Evolutionary conservation across 768 basidiomycete species (phyloP).

Genomic region (Suillus discolor): DNA sequence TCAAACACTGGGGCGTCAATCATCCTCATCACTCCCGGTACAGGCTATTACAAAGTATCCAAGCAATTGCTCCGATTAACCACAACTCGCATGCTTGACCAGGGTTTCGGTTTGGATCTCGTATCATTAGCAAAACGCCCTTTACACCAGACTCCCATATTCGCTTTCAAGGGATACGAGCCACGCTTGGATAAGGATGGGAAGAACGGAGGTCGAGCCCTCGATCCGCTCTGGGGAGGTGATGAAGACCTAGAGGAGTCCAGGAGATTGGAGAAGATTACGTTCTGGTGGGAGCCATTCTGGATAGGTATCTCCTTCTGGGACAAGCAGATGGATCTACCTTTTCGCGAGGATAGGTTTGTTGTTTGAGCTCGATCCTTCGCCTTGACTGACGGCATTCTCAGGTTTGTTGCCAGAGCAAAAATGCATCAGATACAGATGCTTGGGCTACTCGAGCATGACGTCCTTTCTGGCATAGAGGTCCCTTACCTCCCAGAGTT

Average conservation of each 20-base stretch:
- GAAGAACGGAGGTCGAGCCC: constrained; percentile 47
- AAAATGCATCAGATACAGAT: constrained; percentile 98
- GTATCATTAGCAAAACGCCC: constrained; percentile 90
- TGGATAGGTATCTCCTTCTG: constrained; percentile 83
- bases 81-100: constrained; percentile 90
- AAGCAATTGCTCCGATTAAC: constrained; percentile 90
- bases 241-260: constrained; percentile 47
- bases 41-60: constrained; percentile 90
- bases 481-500: constrained; percentile 72
- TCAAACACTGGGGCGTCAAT: constrained; percentile 85
- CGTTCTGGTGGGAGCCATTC: constrained; percentile 91
- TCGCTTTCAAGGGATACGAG: constrained; percentile 79
- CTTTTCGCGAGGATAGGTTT: constrained; percentile 78
- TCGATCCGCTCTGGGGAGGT: constrained; percentile 79
- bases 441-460: constrained; percentile 90
- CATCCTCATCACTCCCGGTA: constrained; percentile 89
- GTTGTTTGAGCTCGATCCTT: constrained; percentile 7
- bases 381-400: constrained; percentile 5
- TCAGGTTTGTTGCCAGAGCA: constrained; percentile 89
- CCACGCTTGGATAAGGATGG: constrained; percentile 53
- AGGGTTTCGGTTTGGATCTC: constrained; percentile 89
- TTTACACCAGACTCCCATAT: constrained; percentile 90
- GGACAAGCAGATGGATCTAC: constrained; percentile 86
- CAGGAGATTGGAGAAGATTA: constrained; percentile 47
- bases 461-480: constrained; percentile 86